Evolutionary conservation across 768 basidiomycete species (phyloP).

Genomic region (Lactifluus subvellereus): DNA sequence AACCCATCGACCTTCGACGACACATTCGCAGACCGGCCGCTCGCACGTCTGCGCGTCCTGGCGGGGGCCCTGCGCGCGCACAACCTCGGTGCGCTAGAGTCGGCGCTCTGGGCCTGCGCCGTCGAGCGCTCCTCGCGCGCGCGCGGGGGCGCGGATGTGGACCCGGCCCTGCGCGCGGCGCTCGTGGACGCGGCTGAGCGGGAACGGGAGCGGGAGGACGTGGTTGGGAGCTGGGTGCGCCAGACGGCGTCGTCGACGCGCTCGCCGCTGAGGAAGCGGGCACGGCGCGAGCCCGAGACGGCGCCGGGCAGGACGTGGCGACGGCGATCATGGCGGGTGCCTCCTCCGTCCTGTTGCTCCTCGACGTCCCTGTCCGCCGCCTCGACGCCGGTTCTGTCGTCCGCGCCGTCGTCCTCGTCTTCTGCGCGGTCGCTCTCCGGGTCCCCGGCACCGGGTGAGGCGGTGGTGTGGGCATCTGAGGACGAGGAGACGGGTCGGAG

Average conservation of each 20-base stretch:
- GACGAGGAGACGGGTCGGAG: neutral
- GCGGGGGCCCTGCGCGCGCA: neutral
- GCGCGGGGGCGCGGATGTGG: neutral
- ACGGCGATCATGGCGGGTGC: neutral
- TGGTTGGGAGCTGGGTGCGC: neutral
- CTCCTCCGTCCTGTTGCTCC: neutral
- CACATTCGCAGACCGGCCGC: neutral
- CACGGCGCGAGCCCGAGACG: neutral
- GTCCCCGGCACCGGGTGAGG: neutral
- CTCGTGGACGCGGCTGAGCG: neutral
- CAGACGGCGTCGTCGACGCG: neutral
- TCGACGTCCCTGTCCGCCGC: conserved; percentile 2
- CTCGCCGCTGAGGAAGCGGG: conserved; percentile 7
- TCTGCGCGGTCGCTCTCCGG: neutral
- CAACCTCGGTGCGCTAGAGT: conserved; percentile 1
- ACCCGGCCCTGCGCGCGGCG: neutral
- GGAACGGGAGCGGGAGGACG: neutral
- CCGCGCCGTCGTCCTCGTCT: neutral
- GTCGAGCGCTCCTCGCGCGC: neutral
- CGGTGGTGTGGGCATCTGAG: neutral
- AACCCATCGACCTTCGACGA: neutral
- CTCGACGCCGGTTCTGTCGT: conserved; percentile 10
- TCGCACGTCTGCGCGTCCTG: neutral
- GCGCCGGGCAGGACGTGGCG: neutral
- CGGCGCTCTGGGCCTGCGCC: conserved; percentile 4